phyloP scores from a whole-genome alignment of 352 stramenopile genomes.

The Globisporangium paddicum region DNA sequence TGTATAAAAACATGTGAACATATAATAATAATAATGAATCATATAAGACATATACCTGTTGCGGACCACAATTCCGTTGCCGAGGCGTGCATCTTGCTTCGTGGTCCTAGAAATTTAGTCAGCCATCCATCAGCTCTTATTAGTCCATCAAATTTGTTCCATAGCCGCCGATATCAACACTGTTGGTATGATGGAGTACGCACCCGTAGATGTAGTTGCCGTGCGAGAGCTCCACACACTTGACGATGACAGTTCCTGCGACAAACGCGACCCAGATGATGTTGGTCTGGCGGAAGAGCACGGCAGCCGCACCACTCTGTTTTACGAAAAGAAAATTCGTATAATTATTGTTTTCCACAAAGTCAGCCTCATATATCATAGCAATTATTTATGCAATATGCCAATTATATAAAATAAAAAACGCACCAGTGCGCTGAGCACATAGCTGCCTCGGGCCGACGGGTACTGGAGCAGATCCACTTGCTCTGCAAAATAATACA shows the following conservation, averaged over 20 bases:
- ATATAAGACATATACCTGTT: conserved; percentile 24
- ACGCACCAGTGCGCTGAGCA: conserved; percentile 58
- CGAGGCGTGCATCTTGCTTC: conserved; percentile 24
- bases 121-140: not conserved
- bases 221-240: conserved; percentile 61
- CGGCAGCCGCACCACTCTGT: conserved; percentile 62
- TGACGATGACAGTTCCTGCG: conserved; percentile 64
- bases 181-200: no score
- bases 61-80: conserved; percentile 15
- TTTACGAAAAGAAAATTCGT: no score
- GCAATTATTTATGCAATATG: no score
- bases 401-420: no score
- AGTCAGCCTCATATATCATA: no score
- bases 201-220: conserved; percentile 73
- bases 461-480: conserved; percentile 41
- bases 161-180: not conserved
- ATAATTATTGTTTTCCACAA: no score
- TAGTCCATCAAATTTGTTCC: not conserved
- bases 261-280: conserved; percentile 90
- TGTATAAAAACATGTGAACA: no score
- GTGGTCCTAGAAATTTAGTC: conserved; percentile 25
- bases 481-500: conserved; percentile 56
- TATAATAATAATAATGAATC: no score
- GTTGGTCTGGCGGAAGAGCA: conserved; percentile 90
- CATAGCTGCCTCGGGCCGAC: conserved; percentile 29